Evolutionary conservation across 1,284 basidiomycete species (phyloP), one percentile per base, ranked within the genome.

Genomic region (Coniophora puteana): DNA sequence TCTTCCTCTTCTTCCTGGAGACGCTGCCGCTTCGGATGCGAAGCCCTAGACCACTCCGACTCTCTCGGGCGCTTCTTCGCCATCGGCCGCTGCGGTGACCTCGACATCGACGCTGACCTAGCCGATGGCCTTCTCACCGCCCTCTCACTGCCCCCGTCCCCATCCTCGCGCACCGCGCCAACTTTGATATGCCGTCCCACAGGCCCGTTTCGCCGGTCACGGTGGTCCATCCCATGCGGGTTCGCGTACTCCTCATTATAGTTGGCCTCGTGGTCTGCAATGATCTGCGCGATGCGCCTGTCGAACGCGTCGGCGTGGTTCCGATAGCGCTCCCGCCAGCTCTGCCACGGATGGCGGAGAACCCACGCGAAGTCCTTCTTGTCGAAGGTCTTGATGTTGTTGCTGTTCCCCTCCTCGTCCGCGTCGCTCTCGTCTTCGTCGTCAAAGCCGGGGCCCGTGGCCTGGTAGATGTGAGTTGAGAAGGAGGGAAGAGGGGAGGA

Each of bases 261-360:
- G 0, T 47, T 21, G 6, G 2, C 3, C 13, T 44, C 27, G 20
- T 61, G 27, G 12, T 4, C 20, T 1, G 29, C 8, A 4, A 44
- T 12, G 36, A 68, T 67, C 33, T 37, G 42, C 20, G 44, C 48
- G 25, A 83, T 75, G 5, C 44, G 44, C 16, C 1, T 26, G 47
- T 83, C 68, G 45, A 79, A 75, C 6, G 38, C 35, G 0, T 31
- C 46, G 16, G 55, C 23, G 39, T 76, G 61, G 32, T 62, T 74
- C 40, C 51, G 55, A 55, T 80, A 81, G 23, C 67, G 71, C 31
- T 78, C 66, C 8, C 76, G 65, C 78, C 78, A 81, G 8, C 73
- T 75, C 24, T 68, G 61, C 68, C 66, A 72, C 2, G 76, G 50
- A 48, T 80, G 79, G 3, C 58, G 55, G 4, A 42, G 47, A 7